phyloP scores from a whole-genome alignment of 805 yeast species.

The Schizosaccharomyces octosporus region DNA sequence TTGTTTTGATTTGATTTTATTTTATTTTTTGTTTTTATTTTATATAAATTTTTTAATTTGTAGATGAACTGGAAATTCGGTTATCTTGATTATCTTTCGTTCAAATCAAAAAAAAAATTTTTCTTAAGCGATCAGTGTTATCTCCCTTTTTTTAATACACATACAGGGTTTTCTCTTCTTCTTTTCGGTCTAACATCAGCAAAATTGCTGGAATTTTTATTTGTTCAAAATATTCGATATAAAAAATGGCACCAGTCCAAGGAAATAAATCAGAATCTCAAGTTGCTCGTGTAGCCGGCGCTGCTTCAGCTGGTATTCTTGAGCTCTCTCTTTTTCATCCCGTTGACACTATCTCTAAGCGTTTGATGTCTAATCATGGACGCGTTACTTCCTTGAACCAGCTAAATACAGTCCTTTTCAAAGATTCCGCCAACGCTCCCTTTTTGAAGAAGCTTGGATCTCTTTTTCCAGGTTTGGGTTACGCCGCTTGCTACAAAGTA shows the following conservation, averaged over 20 bases:
- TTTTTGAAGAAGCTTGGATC: slow-evolving; percentile 50
- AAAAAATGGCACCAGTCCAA: background rate
- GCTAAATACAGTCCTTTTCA: slow-evolving; percentile 69
- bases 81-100: too few relatives aligned
- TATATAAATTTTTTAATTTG: too few relatives aligned
- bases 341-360: slow-evolving; percentile 84
- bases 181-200: too few relatives aligned
- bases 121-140: too few relatives aligned
- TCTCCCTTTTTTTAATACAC: too few relatives aligned
- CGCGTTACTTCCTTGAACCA: slow-evolving; percentile 37
- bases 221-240: background rate
- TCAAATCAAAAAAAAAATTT: too few relatives aligned
- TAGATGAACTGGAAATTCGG: too few relatives aligned
- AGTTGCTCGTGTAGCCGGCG: background rate
- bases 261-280: background rate
- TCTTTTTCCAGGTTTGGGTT: slow-evolving; percentile 91
- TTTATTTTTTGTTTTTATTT: too few relatives aligned
- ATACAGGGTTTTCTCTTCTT: too few relatives aligned
- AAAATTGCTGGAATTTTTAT: background rate
- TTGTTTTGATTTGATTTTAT: too few relatives aligned
- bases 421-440: slow-evolving; percentile 50
- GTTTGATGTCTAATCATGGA: slow-evolving; percentile 76
- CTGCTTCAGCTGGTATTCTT: slow-evolving; percentile 84
- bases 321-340: slow-evolving; percentile 97
- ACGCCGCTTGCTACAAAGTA: slow-evolving; percentile 90